Evolutionary conservation across 345 rosid species (phyloP).

Genomic region (Nasturtium officinale): DNA sequence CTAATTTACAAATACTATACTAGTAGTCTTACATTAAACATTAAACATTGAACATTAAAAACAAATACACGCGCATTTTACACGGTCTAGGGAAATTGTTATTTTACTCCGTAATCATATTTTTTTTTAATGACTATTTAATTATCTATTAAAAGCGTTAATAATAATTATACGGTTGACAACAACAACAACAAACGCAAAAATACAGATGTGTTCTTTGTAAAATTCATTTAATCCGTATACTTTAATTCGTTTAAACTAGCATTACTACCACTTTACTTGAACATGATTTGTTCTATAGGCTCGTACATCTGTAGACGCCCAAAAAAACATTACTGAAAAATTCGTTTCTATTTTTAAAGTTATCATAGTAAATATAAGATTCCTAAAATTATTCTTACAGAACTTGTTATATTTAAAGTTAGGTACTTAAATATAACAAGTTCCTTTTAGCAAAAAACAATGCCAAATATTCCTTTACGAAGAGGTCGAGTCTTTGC

Average conservation of each 20-base stretch:
- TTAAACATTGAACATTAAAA: too few species aligned
- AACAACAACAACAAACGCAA: not conserved
- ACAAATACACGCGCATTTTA: slow-evolving; percentile 28
- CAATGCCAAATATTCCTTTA: too few species aligned
- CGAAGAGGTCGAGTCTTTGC: not conserved
- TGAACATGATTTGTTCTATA: too few species aligned
- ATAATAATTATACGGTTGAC: not conserved
- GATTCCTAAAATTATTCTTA: not conserved
- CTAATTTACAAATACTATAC: slow-evolving; percentile 5
- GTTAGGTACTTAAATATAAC: too few species aligned
- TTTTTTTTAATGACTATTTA: not conserved
- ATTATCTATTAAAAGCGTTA: not conserved
- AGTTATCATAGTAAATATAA: not conserved
- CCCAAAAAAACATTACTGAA: not conserved
- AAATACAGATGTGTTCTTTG: not conserved
- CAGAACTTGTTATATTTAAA: not conserved
- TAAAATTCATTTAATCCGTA: not conserved
- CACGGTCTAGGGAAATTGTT: slow-evolving; percentile 5
- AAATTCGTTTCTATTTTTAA: not conserved
- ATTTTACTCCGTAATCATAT: not conserved
- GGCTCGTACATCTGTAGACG: too few species aligned
- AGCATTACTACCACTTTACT: too few species aligned
- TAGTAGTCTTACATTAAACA: too few species aligned
- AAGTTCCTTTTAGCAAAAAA: too few species aligned
- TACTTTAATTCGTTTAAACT: not conserved